Conservation (phyloP, 768 basidiomycete species). For the Pulveroboletus sp. region DNA sequence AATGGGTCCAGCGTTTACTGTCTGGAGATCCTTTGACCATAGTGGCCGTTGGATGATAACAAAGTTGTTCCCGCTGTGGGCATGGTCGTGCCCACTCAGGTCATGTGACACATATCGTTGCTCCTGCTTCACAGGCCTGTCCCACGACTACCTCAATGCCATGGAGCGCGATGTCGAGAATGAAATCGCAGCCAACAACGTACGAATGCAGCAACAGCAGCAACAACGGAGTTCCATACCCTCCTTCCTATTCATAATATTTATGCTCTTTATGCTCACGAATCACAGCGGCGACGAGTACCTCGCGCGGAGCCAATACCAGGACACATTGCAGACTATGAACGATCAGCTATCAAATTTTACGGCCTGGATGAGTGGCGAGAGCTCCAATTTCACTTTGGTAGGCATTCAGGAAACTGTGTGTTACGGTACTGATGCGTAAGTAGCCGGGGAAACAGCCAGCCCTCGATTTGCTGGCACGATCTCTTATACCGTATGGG, state of each 20-base stretch:
- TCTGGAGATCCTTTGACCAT: constrained; percentile 24
- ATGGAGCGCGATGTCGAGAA: constrained; percentile 31
- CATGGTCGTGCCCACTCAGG: too few relatives aligned
- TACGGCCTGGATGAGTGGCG: constrained; percentile 70
- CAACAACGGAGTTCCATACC: constrained; percentile 60
- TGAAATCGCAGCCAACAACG: constrained; percentile 7
- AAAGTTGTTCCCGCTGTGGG: neutral
- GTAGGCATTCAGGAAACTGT: constrained; percentile 35
- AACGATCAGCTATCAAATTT: constrained; percentile 65
- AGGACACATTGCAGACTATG: constrained; percentile 56
- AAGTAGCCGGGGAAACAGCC: constrained; percentile 46
- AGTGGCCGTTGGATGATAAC: neutral
- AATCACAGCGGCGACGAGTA: constrained; percentile 69
- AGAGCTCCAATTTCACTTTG: constrained; percentile 57
- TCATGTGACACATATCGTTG: constrained; percentile 20
- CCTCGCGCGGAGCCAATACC: constrained; percentile 56
- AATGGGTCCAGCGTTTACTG: constrained; percentile 48
- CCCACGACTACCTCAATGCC: constrained; percentile 4
- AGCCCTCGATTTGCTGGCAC: constrained; percentile 43
- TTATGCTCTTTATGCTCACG: constrained; percentile 76
- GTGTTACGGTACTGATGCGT: constrained; percentile 1
- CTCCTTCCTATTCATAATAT: constrained; percentile 67
- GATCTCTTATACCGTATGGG: constrained; percentile 44
- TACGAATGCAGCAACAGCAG: constrained; percentile 28
- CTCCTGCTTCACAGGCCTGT: neutral